These are phyloP conservation scores for Agrocybe praecox DNA, from an alignment of 768 basidiomycete genomes.

Conservation along the genomic window DNA sequence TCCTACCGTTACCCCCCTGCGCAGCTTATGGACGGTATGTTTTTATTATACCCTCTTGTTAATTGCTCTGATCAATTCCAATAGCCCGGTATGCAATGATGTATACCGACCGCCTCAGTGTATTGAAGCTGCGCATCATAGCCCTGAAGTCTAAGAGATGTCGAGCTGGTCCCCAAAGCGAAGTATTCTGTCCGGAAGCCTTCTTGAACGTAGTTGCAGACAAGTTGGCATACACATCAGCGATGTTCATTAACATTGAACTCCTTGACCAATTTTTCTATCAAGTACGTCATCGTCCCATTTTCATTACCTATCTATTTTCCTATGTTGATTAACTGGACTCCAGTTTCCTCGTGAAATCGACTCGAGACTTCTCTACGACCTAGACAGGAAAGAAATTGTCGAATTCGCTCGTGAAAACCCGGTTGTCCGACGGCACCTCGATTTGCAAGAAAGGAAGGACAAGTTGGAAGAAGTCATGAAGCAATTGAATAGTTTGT, in stretches of 20 bases:
- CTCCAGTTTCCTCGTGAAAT: conserved; percentile 95
- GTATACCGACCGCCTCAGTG: conserved; percentile 77
- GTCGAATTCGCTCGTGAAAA: conserved; percentile 94
- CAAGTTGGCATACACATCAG: conserved; percentile 93
- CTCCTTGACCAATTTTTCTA: conserved; percentile 98
- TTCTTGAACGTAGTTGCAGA: conserved; percentile 97
- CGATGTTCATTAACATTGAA: conserved; percentile 99
- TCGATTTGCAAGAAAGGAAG: conserved; percentile 95
- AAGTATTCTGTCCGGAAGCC: conserved; percentile 92
- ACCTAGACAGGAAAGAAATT: conserved; percentile 90
- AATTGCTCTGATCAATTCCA: conserved; percentile 13
- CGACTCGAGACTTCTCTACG: conserved; percentile 89
- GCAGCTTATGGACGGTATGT: conserved; percentile 88
- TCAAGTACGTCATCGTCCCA: conserved; percentile 56
- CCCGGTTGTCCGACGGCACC: conserved; percentile 80
- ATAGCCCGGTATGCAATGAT: conserved; percentile 91
- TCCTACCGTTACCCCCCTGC: conserved; percentile 91
- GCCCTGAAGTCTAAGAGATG: conserved; percentile 92
- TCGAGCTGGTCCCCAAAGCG: conserved; percentile 82
- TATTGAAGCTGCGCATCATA: conserved; percentile 84
- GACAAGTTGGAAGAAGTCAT: conserved; percentile 98
- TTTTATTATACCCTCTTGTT: neutral
- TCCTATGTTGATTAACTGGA: neutral
- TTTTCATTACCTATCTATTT: neutral
- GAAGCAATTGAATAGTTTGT: conserved; percentile 92